Evolutionary conservation across 768 basidiomycete genomes (phyloP), one percentile per base, ranked within the genome.

Genomic region (Lyophyllum semitale): DNA sequence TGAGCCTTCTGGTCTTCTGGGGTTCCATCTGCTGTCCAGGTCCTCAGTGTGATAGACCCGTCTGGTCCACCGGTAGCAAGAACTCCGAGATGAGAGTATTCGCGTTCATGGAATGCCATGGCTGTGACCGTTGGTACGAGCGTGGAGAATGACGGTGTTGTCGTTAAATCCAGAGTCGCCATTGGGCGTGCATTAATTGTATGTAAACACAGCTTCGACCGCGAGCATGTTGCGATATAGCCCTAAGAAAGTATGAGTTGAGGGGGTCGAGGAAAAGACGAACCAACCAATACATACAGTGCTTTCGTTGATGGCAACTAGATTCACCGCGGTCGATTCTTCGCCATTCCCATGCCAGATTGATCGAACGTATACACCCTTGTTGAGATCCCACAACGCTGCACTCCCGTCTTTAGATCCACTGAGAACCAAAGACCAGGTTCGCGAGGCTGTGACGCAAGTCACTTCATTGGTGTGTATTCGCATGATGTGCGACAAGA

Each of bases 351-450:
- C 79, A 53, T 93, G 90, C 82, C 88, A 88, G 27, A 93, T 88
- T 0, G 91, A 90, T 51, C 88, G 76, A 12, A 90, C 84, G 59
- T 97, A 96, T 8, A 84, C 73, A 8, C 89, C 89, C 25, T 85
- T 76, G 65, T 97, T 96, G 49, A 94, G 78, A 68, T 96, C 95
- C 95, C 95, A 97, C 3, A 96, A 54, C 3, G 88, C 88, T 0
- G 89, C 92, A 57, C 87, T 91, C 1, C 94, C 92, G 62, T 96
- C 94, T 63, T 83, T 80, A 15, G 91, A 90, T 9, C 93, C 93
- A 59, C 91, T 95, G 41, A 95, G 81, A 22, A 84, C 82, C 22
- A 93, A 62, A 1, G 91, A 91, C 95, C 95, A 96, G 1, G 87
- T 72, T 40, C 88, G 76, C 13, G 89, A 95, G 1, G 91, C 85